Percentiles rank a stretch among this genome's conserved stretches.
phyloP scores from a whole-genome alignment of 805 yeast genomes.

The Candida parachauliodes region DNA sequence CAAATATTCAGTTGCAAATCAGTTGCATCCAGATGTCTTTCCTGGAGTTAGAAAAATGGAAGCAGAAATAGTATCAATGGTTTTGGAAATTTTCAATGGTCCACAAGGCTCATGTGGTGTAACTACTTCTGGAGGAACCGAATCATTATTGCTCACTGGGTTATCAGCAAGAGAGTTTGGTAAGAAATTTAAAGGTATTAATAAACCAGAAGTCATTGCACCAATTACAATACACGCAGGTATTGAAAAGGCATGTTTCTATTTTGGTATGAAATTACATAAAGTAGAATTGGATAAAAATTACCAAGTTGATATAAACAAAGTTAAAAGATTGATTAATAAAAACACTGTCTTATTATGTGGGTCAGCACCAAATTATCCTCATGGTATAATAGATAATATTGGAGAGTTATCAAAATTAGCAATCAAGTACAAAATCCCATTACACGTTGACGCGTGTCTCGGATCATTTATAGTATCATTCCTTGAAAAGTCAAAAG shows the following conservation, averaged over 20 bases:
- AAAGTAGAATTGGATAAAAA: slow-evolving; percentile 73
- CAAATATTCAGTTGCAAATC: slow-evolving; percentile 83
- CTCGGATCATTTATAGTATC: slow-evolving; percentile 89
- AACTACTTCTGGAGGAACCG: slow-evolving; percentile 93
- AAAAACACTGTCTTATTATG: slow-evolving; percentile 76
- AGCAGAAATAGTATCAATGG: slow-evolving; percentile 91
- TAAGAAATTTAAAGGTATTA: slow-evolving; percentile 50
- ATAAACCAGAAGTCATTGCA: slow-evolving; percentile 79
- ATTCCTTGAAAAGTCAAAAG: slow-evolving; percentile 58
- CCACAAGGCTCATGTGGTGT: slow-evolving; percentile 65
- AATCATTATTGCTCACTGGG: slow-evolving; percentile 81
- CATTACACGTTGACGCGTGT: slow-evolving; percentile 94
- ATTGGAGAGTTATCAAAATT: slow-evolving; percentile 66
- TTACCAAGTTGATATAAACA: slow-evolving; percentile 60
- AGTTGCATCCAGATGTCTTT: slow-evolving; percentile 93
- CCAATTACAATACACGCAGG: slow-evolving; percentile 95
- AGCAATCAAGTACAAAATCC: slow-evolving; percentile 66
- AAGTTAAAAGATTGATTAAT: slow-evolving; percentile 65
- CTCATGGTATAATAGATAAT: slow-evolving; percentile 94
- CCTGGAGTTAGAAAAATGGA: slow-evolving; percentile 98
- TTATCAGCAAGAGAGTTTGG: slow-evolving; percentile 84
- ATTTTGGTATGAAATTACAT: slow-evolving; percentile 80
- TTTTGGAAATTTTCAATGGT: slow-evolving; percentile 72
- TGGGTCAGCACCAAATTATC: slow-evolving; percentile 97
- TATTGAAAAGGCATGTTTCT: slow-evolving; percentile 85